Evolutionary conservation across 176 grass and related monocot species (phyloP), one percentile per base, ranked within the genome.

Genomic region (Eragrostis curvula): DNA sequence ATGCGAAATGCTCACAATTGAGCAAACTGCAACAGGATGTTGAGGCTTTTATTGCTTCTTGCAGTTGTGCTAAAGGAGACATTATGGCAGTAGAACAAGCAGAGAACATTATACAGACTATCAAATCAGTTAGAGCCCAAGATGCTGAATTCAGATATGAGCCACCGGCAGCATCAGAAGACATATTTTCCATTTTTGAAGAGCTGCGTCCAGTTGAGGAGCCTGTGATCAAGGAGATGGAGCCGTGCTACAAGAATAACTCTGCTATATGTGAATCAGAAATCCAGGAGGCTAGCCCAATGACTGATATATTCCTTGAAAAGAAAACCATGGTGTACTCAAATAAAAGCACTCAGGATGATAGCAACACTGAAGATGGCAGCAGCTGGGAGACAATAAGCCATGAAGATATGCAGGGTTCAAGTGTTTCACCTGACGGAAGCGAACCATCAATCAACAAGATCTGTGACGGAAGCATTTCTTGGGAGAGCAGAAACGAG

Each of bases 311-410:
- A 70, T 94, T 93, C 86, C 86, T 95, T 7, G 95, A 93, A 66
- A 90, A 87, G 44, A 73, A 87, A 21, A 39, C 40, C 50, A 91
- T 89, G 8, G 62, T 61, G 11, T 83, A 81, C 79, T 87, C 74
- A 48, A 92, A 81, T 32, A 86, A 76, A 57, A 87, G 66, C 49
- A 25, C 77, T 67, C 71, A 86, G 28, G 84, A 94, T 69, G 80
- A 87, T 56, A 89, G 88, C 4, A 90, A 86, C 29, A 80, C 23
- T 44, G 95, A 94, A 36, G 92, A 91, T 79, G 86, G 78, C 68
- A 98, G 89, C 75, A 94, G 92, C 91, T 95, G 95, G 95, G 95
- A 98, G 58, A 98, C 95, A 73, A 82, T 95, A 74, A 95, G 86
- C 66, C 92, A 83, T 74, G 90, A 87, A 36, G 95, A 94, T 60